Evolutionary conservation across 2,329 filamentous ascomycete species (phyloP).

Genomic region (Colletotrichum acutatum): DNA sequence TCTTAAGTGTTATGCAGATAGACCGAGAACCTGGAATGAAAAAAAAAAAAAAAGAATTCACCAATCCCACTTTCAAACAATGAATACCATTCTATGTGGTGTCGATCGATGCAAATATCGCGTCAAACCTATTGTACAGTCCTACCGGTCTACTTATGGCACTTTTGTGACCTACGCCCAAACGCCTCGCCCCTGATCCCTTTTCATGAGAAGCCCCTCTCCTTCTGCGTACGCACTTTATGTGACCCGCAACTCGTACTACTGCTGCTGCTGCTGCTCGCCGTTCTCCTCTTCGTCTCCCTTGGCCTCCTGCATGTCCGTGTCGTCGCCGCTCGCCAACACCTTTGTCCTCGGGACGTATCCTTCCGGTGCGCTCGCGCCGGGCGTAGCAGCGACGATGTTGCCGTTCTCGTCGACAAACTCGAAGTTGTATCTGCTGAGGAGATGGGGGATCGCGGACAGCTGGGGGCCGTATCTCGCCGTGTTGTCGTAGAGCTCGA

Average conservation of each 20-base stretch:
- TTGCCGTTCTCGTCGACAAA: constrained; percentile 95
- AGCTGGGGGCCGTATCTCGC: constrained; percentile 94
- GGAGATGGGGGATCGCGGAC: constrained; percentile 92
- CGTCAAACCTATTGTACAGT: constrained; percentile 31
- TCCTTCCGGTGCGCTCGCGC: constrained; percentile 67
- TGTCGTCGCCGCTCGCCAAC: constrained; percentile 69
- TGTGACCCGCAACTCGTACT: neutral
- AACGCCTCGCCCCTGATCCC: constrained; percentile 35
- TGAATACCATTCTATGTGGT: constrained; percentile 7
- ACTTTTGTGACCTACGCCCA: constrained; percentile 35
- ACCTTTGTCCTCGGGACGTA: constrained; percentile 74
- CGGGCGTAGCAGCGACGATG: constrained; percentile 86
- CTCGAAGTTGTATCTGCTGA: constrained; percentile 97
- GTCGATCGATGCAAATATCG: constrained; percentile 10
- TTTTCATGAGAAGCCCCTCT: constrained; percentile 12
- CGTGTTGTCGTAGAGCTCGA: constrained; percentile 98
- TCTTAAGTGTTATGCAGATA: neutral
- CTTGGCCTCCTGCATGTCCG: constrained; percentile 65
- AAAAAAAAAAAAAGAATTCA: constrained; percentile 1
- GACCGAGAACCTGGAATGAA: neutral
- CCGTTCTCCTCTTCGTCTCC: constrained; percentile 60
- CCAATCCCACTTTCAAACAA: neutral
- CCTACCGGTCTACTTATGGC: constrained; percentile 18
- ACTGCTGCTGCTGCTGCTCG: constrained; percentile 34
- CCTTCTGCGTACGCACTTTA: neutral